These are phyloP conservation scores for Remersonia thermophila DNA, from an alignment of 2,329 filamentous ascomycete species.

Conservation along the genomic window DNA sequence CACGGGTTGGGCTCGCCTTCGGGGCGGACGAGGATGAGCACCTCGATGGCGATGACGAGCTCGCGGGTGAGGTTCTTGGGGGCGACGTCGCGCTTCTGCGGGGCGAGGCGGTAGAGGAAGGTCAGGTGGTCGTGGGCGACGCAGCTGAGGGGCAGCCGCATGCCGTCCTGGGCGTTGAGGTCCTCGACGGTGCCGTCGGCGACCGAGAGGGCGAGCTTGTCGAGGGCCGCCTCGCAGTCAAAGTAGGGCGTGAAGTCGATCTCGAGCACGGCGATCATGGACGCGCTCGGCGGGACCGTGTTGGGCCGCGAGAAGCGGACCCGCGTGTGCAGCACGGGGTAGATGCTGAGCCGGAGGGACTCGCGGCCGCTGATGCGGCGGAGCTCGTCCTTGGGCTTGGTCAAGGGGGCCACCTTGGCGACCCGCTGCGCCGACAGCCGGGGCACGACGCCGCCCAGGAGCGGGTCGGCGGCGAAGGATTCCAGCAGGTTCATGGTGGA, in stretches of 20 bases:
- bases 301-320: constrained; percentile 58
- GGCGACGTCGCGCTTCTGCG: constrained; percentile 33
- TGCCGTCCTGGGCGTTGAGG: constrained; percentile 38
- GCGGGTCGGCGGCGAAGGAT: constrained; percentile 55
- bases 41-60: constrained; percentile 48
- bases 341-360: constrained; percentile 49
- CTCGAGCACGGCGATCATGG: constrained; percentile 59
- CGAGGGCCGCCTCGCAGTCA: constrained; percentile 51
- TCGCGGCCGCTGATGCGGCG: constrained; percentile 54
- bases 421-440: constrained; percentile 62
- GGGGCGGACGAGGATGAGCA: constrained; percentile 39
- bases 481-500: constrained; percentile 67
- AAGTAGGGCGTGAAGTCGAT: constrained; percentile 62
- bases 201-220: constrained; percentile 45
- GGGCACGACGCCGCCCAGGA: constrained; percentile 48
- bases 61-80: constrained; percentile 36
- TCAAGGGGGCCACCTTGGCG: constrained; percentile 58
- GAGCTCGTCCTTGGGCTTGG: constrained; percentile 47
- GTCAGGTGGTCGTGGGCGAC: constrained; percentile 64
- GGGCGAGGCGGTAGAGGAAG: constrained; percentile 56
- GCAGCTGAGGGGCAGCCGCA: constrained; percentile 46
- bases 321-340: constrained; percentile 59
- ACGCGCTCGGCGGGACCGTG: constrained; percentile 42
- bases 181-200: constrained; percentile 46
- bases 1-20: constrained; percentile 36